phyloP scores from a whole-genome alignment of 805 yeast species.

The Cyberlindnera mrakii region DNA sequence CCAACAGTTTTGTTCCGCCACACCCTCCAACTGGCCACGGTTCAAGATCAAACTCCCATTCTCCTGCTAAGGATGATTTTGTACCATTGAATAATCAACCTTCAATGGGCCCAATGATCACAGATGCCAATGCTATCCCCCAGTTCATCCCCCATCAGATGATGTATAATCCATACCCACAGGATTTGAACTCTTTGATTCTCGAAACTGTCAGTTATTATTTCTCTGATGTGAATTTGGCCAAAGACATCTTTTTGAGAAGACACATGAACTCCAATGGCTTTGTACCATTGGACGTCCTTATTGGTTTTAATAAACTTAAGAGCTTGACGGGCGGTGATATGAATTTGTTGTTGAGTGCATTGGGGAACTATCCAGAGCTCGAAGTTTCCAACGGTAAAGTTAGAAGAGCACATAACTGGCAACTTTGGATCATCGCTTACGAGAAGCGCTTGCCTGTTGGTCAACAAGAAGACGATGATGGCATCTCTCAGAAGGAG shows the following conservation, averaged over 20 bases:
- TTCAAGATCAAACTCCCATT: conserved; percentile 18
- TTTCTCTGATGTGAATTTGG: conserved; percentile 79
- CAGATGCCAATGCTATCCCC: conserved; percentile 3
- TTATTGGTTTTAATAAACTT: conserved; percentile 72
- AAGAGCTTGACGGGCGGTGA: conserved; percentile 57
- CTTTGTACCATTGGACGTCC: conserved; percentile 54
- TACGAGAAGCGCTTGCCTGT: conserved; percentile 36
- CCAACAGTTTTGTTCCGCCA: background rate
- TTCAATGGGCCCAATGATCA: background rate
- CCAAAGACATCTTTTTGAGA: conserved; percentile 77
- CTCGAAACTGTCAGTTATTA: conserved; percentile 78
- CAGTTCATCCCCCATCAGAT: conserved; percentile 7
- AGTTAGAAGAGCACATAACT: conserved; percentile 53
- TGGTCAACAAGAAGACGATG: conserved; percentile 37
- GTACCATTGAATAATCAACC: conserved; percentile 4
- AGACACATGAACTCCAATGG: conserved; percentile 75
- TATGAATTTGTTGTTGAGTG: conserved; percentile 26
- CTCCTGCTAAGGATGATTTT: conserved; percentile 13
- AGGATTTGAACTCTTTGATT: conserved; percentile 22
- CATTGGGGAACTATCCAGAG: conserved; percentile 13
- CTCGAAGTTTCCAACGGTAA: conserved; percentile 33
- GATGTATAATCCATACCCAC: conserved; percentile 9
- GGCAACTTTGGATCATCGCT: conserved; percentile 66
- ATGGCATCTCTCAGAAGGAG: background rate
- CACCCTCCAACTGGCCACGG: conserved; percentile 1